phyloP scores from a whole-genome alignment of 495 filamentous ascomycete genomes.

The Chaetomium tenue region DNA sequence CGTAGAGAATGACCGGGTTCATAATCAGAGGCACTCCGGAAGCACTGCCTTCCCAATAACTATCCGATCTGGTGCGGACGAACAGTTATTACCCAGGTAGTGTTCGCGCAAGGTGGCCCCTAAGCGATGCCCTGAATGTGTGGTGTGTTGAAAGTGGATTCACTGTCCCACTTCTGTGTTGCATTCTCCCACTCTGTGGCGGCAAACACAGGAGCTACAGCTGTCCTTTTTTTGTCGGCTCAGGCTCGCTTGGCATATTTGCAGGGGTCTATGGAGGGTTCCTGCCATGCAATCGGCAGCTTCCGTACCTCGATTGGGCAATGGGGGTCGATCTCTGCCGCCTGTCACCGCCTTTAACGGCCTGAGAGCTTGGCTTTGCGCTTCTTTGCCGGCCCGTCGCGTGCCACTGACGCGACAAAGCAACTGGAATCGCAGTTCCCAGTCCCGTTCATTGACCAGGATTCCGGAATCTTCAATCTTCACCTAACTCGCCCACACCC shows the following conservation, averaged over 20 bases:
- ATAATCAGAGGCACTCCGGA: slow-evolving; percentile 17
- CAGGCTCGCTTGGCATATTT: slow-evolving; percentile 9
- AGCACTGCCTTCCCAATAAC: neutral
- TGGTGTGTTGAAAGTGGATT: neutral
- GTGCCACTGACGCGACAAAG: slow-evolving; percentile 26
- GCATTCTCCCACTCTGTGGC: slow-evolving; percentile 8
- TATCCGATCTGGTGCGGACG: neutral
- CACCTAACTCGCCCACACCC: neutral
- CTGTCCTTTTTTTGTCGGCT: slow-evolving; percentile 32
- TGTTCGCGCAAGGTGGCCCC: slow-evolving; percentile 17
- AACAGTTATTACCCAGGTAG: neutral
- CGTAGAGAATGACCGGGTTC: slow-evolving; percentile 17
- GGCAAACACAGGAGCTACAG: slow-evolving; percentile 17
- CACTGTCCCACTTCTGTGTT: slow-evolving; percentile 10
- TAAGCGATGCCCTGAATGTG: neutral
- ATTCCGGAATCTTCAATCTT: neutral
- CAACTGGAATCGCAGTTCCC: neutral
- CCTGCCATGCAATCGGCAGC: slow-evolving; percentile 1
- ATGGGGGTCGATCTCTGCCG: slow-evolving; percentile 18
- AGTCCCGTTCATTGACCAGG: neutral
- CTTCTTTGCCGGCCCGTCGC: slow-evolving; percentile 14
- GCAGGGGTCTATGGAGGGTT: slow-evolving; percentile 17
- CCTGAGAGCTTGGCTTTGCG: neutral
- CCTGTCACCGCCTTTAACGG: slow-evolving; percentile 10
- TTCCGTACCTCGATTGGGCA: slow-evolving; percentile 10